phyloP scores from a whole-genome alignment of 345 rosid genomes.

The sweet orange (Citrus sinensis) region DNA sequence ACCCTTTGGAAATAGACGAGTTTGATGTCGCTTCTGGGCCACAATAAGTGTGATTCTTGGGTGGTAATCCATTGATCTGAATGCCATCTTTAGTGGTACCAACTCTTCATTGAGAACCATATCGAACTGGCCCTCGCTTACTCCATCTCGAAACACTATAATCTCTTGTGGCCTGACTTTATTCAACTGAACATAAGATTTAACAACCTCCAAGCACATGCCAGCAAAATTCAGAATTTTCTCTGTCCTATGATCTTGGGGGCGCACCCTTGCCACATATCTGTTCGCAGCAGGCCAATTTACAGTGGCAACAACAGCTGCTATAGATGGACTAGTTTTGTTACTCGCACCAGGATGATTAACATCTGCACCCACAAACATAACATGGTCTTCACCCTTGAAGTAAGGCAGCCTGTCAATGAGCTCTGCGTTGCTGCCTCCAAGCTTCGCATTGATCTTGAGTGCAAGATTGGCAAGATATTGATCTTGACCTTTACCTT shows the following conservation, averaged over 20 bases:
- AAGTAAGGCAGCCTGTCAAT: conserved; percentile 48
- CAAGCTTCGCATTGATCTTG: conserved; percentile 95
- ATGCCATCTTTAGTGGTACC: conserved; percentile 45
- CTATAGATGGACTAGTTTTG: conserved; percentile 70
- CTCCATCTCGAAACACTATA: conserved; percentile 86
- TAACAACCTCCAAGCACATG: conserved; percentile 65
- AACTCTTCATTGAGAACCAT: conserved; percentile 87
- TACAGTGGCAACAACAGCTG: conserved; percentile 76
- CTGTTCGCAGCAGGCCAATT: conserved; percentile 92
- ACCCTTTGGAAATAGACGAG: conserved; percentile 58
- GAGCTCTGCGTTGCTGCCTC: conserved; percentile 87
- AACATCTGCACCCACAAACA: conserved; percentile 92
- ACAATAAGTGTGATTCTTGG: conserved; percentile 73
- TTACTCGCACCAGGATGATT: conserved; percentile 69
- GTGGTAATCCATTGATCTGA: conserved; percentile 28
- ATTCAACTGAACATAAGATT: conserved; percentile 39
- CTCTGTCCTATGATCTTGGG: conserved; percentile 62
- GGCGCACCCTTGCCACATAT: conserved; percentile 69
- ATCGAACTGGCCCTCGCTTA: conserved; percentile 80
- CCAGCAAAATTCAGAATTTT: conserved; percentile 60
- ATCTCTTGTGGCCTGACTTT: conserved; percentile 51
- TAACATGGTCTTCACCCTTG: conserved; percentile 41
- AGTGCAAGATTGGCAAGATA: conserved; percentile 73
- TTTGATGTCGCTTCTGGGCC: conserved; percentile 78
- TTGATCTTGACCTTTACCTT: conserved; percentile 44